phyloP scores from a whole-genome alignment of 73 alveolate species.

The Durusdinium trenchii region DNA sequence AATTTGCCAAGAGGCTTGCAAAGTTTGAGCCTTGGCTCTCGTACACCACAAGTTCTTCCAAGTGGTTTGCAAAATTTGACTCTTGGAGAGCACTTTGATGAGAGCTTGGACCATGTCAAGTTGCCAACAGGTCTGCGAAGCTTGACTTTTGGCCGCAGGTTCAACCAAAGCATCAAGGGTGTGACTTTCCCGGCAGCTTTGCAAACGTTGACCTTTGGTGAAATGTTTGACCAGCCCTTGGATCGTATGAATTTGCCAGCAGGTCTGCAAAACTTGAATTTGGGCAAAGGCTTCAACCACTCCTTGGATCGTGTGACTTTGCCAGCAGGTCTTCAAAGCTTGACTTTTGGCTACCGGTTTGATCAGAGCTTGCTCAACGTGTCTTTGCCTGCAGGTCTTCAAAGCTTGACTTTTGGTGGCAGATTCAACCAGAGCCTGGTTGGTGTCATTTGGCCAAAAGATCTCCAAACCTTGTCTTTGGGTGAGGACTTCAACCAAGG shows the following conservation, averaged over 20 bases:
- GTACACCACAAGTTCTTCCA: neutral
- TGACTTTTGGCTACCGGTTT: constrained; percentile 3
- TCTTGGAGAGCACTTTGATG: neutral
- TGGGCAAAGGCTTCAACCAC: neutral
- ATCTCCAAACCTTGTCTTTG: neutral
- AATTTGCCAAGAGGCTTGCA: neutral
- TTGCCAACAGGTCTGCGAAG: neutral
- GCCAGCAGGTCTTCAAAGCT: neutral
- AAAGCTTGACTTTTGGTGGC: neutral
- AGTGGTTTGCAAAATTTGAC: neutral
- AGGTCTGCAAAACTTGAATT: neutral
- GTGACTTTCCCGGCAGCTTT: neutral
- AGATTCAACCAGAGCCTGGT: neutral
- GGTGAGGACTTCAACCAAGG: neutral
- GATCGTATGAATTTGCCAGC: neutral
- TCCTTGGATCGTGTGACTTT: neutral
- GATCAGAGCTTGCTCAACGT: neutral
- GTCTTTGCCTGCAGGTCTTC: neutral
- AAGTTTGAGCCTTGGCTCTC: neutral
- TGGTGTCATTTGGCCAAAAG: neutral
- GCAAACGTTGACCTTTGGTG: constrained; percentile 8
- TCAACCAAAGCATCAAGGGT: neutral
- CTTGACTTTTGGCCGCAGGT: neutral
- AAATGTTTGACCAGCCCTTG: neutral
- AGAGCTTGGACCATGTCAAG: neutral